Evolutionary conservation across 78 protist species (phyloP).

Genomic region (Speleostelium caveatum): DNA sequence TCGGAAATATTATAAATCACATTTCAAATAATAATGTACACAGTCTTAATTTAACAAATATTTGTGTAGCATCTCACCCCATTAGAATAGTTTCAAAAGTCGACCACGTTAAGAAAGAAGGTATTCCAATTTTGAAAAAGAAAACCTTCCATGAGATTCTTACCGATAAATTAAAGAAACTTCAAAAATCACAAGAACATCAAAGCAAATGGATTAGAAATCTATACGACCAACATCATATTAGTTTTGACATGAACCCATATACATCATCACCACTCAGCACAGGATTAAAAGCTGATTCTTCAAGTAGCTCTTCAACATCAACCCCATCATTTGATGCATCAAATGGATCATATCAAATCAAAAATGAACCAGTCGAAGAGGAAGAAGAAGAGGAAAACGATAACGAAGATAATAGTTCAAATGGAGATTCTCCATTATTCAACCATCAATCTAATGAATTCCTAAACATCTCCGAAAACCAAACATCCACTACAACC

Average conservation of each 20-base stretch:
- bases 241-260: constrained; percentile 36
- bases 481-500: not conserved
- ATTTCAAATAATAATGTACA: not conserved
- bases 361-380: not conserved
- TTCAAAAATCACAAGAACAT: constrained; percentile 47
- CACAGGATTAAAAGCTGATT: not conserved
- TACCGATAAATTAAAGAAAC: constrained; percentile 43
- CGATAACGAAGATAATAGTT: not conserved
- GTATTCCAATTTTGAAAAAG: constrained; percentile 57
- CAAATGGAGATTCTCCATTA: not conserved
- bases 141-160: constrained; percentile 66
- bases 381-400: constrained; percentile 5
- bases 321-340: constrained; percentile 1
- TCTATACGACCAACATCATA: constrained; percentile 40
- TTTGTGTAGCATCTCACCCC: constrained; percentile 54
- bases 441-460: not conserved
- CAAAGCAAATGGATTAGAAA: constrained; percentile 68
- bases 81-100: constrained; percentile 70
- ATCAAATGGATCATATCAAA: constrained; percentile 3
- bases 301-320: not conserved
- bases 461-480: not conserved
- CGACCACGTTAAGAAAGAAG: constrained; percentile 74
- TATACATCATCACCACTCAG: not conserved
- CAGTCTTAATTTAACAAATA: not conserved
- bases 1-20: constrained; percentile 8